Evolutionary conservation across 176 grass and related monocot genomes (phyloP).

Genomic region (Eremochloa ophiuroides): DNA sequence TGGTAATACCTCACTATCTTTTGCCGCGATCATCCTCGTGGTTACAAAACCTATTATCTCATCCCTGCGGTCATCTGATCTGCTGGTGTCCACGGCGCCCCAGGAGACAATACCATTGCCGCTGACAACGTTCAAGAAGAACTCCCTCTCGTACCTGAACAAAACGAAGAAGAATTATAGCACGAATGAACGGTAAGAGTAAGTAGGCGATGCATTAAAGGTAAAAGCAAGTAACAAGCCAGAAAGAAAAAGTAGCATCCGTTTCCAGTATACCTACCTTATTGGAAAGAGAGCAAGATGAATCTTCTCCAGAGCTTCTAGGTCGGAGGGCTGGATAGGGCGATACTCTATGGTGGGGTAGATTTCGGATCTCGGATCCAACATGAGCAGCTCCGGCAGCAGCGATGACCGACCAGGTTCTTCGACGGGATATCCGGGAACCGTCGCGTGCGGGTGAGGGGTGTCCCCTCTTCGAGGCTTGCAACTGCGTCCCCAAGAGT

Average conservation of each 20-base stretch:
- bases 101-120: conserved; percentile 85
- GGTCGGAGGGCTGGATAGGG: conserved; percentile 82
- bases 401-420: conserved; percentile 8
- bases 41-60: conserved; percentile 94
- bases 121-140: conserved; percentile 91
- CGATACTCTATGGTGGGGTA: conserved; percentile 78
- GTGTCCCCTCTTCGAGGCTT: not conserved
- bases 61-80: conserved; percentile 58
- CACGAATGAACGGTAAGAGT: not conserved
- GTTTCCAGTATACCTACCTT: conserved; percentile 39
- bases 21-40: conserved; percentile 64
- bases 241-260: conserved; percentile 6
- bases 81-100: conserved; percentile 81
- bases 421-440: not conserved
- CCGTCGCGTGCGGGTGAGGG: not conserved
- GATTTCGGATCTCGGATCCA: conserved; percentile 67
- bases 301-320: conserved; percentile 86
- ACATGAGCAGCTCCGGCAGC: conserved; percentile 76
- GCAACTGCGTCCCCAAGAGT: not conserved
- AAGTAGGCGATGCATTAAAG: not conserved
- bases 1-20: conserved; percentile 83
- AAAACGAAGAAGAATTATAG: not conserved
- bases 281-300: conserved; percentile 89
- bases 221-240: conserved; percentile 12
- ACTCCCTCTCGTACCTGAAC: conserved; percentile 90